Percentiles rank a stretch among this genome's conserved stretches.
These are phyloP conservation scores for Clonostachys rosea DNA, from an alignment of 2,329 filamentous ascomycete species.

Conservation along the genomic window DNA sequence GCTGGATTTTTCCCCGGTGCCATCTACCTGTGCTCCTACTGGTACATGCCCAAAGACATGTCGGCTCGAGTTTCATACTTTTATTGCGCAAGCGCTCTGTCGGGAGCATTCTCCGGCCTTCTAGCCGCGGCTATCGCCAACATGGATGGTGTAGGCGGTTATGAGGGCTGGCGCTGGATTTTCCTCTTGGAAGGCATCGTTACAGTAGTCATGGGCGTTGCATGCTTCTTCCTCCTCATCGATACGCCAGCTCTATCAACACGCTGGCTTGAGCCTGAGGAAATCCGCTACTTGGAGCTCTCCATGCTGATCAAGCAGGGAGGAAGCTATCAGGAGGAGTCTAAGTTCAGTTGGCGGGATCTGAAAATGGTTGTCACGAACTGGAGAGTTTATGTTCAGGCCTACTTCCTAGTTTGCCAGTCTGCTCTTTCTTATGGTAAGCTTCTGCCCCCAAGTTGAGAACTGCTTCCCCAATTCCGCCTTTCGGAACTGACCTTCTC, in stretches of 20 bases:
- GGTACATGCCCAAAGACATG: conserved; percentile 20
- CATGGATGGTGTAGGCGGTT: conserved; percentile 9
- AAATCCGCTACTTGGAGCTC: conserved; percentile 7
- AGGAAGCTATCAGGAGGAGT: conserved; percentile 14
- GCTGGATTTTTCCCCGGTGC: conserved; percentile 22
- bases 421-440: conserved; percentile 16
- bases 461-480: neutral
- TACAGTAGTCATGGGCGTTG: conserved; percentile 25
- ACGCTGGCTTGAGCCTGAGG: conserved; percentile 1
- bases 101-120: conserved; percentile 12
- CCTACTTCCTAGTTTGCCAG: conserved; percentile 17
- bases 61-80: conserved; percentile 18
- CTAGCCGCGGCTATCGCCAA: conserved; percentile 13
- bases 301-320: conserved; percentile 23
- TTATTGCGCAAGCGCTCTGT: conserved; percentile 14
- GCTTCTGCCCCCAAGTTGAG: neutral
- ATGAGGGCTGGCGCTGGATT: conserved; percentile 14
- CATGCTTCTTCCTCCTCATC: conserved; percentile 42
- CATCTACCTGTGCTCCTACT: conserved; percentile 17
- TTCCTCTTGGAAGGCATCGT: conserved; percentile 14
- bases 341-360: conserved; percentile 11
- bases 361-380: conserved; percentile 17
- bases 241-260: conserved; percentile 7
- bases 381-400: conserved; percentile 20
- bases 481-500: neutral